These are phyloP conservation scores for Creolimax fragrantissima DNA, from an alignment of 78 protist genomes.

Conservation along the genomic window DNA sequence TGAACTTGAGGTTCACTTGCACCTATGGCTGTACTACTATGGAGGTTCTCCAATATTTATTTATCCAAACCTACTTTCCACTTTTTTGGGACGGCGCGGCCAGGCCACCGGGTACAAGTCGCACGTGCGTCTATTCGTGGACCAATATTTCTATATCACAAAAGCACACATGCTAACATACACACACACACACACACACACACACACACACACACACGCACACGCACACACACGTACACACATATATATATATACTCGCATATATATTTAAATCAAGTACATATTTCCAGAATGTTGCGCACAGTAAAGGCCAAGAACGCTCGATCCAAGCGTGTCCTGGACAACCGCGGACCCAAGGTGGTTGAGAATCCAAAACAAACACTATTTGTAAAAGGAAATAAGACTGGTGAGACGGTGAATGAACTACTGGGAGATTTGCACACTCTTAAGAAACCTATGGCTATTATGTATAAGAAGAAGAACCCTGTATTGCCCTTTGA, in stretches of 20 bases:
- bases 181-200: neutral
- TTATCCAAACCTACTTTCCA: too few relatives aligned
- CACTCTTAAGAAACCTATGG: slow-evolving; percentile 4
- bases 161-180: neutral
- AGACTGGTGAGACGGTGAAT: neutral
- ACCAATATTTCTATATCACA: neutral
- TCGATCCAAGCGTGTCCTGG: slow-evolving; percentile 28
- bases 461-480: neutral
- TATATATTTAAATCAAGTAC: neutral
- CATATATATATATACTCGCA: neutral
- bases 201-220: neutral
- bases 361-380: slow-evolving; percentile 10
- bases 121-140: too few relatives aligned
- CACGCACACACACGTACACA: neutral
- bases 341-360: slow-evolving; percentile 23
- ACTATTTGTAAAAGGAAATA: slow-evolving; percentile 1
- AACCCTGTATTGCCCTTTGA: slow-evolving; percentile 65
- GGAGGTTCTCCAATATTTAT: too few relatives aligned
- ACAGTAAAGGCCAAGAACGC: slow-evolving; percentile 18
- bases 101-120: too few relatives aligned
- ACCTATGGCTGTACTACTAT: too few relatives aligned
- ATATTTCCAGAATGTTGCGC: neutral
- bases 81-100: too few relatives aligned
- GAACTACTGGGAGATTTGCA: neutral
- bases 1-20: too few relatives aligned